Base-by-base conservation (phyloP, 305 asterid genomes). In the Plantago rigida region DNA sequence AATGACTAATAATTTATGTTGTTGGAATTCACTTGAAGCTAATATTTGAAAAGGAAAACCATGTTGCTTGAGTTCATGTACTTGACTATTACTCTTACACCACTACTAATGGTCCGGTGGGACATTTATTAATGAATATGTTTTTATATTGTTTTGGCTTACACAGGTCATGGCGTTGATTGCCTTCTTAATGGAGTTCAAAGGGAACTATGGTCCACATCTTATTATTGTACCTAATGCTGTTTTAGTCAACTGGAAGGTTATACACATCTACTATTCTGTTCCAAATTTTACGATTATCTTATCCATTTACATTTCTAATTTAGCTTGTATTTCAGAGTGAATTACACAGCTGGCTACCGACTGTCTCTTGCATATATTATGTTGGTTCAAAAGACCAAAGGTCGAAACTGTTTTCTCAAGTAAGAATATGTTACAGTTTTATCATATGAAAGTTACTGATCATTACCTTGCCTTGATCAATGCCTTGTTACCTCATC, bases 171-270 rank as follows among this genome's bases (percentile, higher is more conserved):
- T 94, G 97, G 79, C 99, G 59, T 77, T 94, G 74, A 81, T 94
- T 84, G 99, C 97, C 49, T 81, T 89, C 75, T 72, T 94, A 60
- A 94, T 94, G 97, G 99, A 94, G 84, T 89, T 85, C 75, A 94
- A 89, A 81, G 96, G 96, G 65, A 94, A 94, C 72, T 94, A 94
- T 75, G 99, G 99, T 17, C 99, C 99, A 17, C 99, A 94, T 80
- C 95, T 94, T 15, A 90, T 94, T 67, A 81, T 94, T 72, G 99
- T 94, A 71, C 99, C 99, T 56, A 94, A 94, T 81, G 99, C 99
- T 71, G 99, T 94, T 75, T 81, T 94, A 58, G 99, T 94, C 63
- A 94, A 94, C 82, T 94, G 99, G 99, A 94, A 94, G 97, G 99
- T 89, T 59, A 65, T 68, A 47, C 36, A 55, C 60, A 51, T 56